Conservation (phyloP, 306 rosid genomes). For the Trifolium subterraneum region DNA sequence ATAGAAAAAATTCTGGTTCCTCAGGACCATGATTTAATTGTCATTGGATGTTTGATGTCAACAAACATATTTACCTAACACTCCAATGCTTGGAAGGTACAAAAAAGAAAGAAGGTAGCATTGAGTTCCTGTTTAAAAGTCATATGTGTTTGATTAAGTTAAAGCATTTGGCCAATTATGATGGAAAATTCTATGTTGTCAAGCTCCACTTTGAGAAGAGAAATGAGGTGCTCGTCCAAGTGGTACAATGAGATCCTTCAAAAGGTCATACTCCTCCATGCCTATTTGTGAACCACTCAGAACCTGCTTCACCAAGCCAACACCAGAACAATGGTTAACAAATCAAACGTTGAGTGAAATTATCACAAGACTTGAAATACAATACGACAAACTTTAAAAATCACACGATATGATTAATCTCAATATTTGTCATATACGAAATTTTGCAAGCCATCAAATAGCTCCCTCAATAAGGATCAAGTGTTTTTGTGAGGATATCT, state of each 20-base stretch:
- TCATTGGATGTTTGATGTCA: constrained; percentile 20
- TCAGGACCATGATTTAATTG: neutral
- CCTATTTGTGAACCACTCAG: constrained; percentile 67
- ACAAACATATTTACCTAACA: constrained; percentile 21
- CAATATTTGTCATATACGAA: constrained; percentile 16
- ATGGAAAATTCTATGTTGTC: constrained; percentile 26
- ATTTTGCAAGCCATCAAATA: constrained; percentile 1
- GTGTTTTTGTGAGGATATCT: neutral
- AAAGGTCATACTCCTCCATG: constrained; percentile 71
- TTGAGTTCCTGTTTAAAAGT: neutral
- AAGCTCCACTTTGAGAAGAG: constrained; percentile 81
- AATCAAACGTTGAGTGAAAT: neutral
- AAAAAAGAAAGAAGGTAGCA: neutral
- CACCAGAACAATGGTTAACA: constrained; percentile 36
- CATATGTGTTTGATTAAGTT: neutral
- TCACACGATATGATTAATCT: constrained; percentile 16
- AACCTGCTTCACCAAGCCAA: constrained; percentile 62
- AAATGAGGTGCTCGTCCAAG: constrained; percentile 83
- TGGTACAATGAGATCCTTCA: constrained; percentile 80
- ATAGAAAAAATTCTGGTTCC: constrained; percentile 9
- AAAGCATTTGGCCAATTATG: constrained; percentile 7
- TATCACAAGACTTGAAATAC: neutral
- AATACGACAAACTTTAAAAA: constrained; percentile 10
- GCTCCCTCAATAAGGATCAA: neutral
- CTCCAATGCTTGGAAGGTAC: constrained; percentile 31